These are phyloP conservation scores for Spizellomyces punctatus DNA, from an alignment of 192 early-diverging fungal species.

Conservation along the genomic window DNA sequence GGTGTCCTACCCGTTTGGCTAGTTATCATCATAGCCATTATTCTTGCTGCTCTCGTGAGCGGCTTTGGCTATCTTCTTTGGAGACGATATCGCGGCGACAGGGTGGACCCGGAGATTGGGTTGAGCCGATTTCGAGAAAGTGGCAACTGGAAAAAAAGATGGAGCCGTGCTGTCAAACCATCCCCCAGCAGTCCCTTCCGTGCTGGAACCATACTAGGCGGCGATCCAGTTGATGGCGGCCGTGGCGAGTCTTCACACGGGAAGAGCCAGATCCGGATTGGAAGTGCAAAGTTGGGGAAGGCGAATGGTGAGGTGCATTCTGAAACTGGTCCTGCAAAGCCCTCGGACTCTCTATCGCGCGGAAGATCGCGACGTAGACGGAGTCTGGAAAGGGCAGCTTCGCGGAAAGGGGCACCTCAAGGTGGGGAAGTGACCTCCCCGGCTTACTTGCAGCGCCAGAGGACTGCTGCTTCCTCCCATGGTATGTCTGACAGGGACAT, in stretches of 20 bases:
- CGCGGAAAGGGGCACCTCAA: background rate
- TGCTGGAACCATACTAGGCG: slow-evolving; percentile 24
- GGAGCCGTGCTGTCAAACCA: slow-evolving; percentile 13
- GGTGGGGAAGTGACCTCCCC: background rate
- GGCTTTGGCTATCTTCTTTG: slow-evolving; percentile 30
- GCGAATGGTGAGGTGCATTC: too few species aligned
- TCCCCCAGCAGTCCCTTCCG: slow-evolving; percentile 1
- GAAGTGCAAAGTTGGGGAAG: background rate
- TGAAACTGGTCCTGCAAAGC: too few species aligned
- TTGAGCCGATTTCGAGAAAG: slow-evolving; percentile 17
- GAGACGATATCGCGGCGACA: slow-evolving; percentile 16
- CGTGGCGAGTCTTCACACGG: background rate
- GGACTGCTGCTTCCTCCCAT: too few species aligned
- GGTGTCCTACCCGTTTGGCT: slow-evolving; percentile 27
- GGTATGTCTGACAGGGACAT: too few species aligned
- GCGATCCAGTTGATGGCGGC: background rate
- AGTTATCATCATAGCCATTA: slow-evolving; percentile 12
- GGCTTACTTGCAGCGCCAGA: background rate
- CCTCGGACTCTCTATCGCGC: too few species aligned
- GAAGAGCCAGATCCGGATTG: background rate
- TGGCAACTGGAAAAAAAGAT: slow-evolving; percentile 34
- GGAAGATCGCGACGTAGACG: background rate
- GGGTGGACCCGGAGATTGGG: slow-evolving; percentile 1
- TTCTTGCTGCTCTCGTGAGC: slow-evolving; percentile 9
- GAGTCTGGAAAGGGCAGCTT: background rate